Evolutionary conservation across 441 rosid genomes (phyloP), one percentile per base, ranked within the genome.

Genomic region (Erysimum pusillum): DNA sequence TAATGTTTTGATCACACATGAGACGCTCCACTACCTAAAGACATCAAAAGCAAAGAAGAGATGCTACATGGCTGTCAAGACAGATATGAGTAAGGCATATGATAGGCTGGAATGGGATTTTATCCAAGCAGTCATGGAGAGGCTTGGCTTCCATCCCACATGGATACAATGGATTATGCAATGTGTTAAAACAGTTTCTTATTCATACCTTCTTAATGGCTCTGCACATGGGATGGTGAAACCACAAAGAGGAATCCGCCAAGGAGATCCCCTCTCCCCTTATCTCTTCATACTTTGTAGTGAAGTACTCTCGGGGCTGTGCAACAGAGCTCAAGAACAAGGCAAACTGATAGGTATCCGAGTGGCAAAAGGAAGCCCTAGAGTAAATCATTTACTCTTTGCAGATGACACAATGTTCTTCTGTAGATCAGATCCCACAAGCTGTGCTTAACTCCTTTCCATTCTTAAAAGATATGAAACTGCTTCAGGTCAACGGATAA

Each of bases 111-210:
- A 61, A 0, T 61, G 66, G 49, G 17, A 13, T 0, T 61, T 61
- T 3, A 61, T 39, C 0, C 0, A 12, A 7, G 0, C 1, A 0
- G 17, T 22, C 0, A 0, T 61, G 3, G 6, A 1, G 0, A 61
- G 6, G 3, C 0, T 61, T 0, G 49, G 34, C 0, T 61, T 39
- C 0, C 48, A 39, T 2, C 2, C 0, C 0, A 32, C 1, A 0
- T 57, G 22, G 41, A 3, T n/a, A 0, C 4, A 1, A 0, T 32
- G 20, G 62, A 8, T 32, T 0, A 57, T 57, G 62, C 18, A 14
- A 3, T 57, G 62, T 3, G 15, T 57, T 0, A 3, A 11, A 0
- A 1, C 41, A 34, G 0, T 18, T 6, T 0, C 18, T 7, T 57
- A 57, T 1, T 31, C 18, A 0, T 7, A 6, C 4, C 17, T 57